Evolutionary conservation across 169 alveolate species (phyloP), one percentile per base, ranked within the genome.

Genomic region (Plasmodium falciparum): DNA sequence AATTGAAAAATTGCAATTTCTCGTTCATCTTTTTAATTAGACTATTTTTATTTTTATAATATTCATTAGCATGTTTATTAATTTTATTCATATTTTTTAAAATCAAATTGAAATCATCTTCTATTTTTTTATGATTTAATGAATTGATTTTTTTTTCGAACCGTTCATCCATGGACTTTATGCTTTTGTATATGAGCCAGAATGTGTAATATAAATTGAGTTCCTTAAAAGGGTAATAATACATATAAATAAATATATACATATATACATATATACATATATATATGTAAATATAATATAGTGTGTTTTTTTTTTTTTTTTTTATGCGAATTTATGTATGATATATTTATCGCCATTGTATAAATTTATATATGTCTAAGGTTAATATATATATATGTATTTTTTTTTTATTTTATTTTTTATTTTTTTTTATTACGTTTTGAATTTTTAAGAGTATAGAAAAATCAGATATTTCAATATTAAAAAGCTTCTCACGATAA

Each of bases 21-120:
- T 83, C 83, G 65, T 83, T 83, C 91, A 83, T 83, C 61, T 83
- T 83, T 67, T 83, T 83, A 6, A 83, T 83, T 70, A 83, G 17
- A 22, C 74, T 72, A 39, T 67, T 69, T 49, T 83, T 83, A 29
- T 83, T 83, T 54, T 83, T 83, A 49, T 83, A 83, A 49, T 83
- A 83, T 29, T 83, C 83, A 69, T 83, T 83, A 26, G 91, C 91
- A 47, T 83, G 83, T 50, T 83, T 83, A 63, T 83, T 83, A 83
- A 83, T 83, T 83, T 69, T 83, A 73, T 83, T 83, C 91, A 83
- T 83, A 67, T 83, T 83, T 69, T 83, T 83, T 59, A 83, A 22
- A 47, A 83, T 83, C 71, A 83, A 54, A 63, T 83, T 83, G 70
- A 83, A 83, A 24, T 83, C 91, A 22, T 83, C 91, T 69, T 83